Evolutionary conservation across 805 yeast genomes (phyloP), one percentile per base, ranked within the genome.

Genomic region (Lachancea fermentati): DNA sequence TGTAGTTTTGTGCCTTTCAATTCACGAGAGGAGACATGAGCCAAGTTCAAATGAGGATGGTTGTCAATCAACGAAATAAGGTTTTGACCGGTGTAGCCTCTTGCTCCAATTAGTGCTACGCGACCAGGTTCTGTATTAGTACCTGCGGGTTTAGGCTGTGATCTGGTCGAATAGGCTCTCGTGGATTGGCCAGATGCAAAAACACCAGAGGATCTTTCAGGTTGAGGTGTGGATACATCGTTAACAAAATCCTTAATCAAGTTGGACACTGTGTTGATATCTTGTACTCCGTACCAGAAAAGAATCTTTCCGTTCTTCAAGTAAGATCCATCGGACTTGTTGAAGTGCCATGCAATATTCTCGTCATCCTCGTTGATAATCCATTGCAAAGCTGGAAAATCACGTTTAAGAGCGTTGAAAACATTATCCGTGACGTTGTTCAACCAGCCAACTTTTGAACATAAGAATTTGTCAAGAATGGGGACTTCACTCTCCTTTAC

Each of bases 1-100:
- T 79, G 76, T 46, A 93, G 76, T 54, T 81, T 81, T 65, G 84
- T 81, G 37, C 99, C 99, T 45, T 75, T 74, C 47, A 93, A 73
- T 63, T 93, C 97, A 65, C 99, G 85, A 17, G 97, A 91, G 1
- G 97, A 91, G 39, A 93, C 97, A 59, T 93, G 95, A 5, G 91
- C 75, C 39, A 93, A 67, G 57, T 91, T 97, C 50, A 93, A 71
- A 61, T 76, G 77, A 33, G 95, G 95, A 66, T 93, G 99, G 36
- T 73, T 68, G 65, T 93, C 85, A 48, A 93, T 84, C 69, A 93
- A 72, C 28, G 82, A 75, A 48, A 93, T 87, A 62, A 93, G 74
- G 55, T 91, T 91, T 67, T 85, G 95, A 26, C 98, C 99, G 14
- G 97, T 91, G 67, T 75, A 87, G 22, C 99, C 99, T 68, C 99